phyloP scores from a whole-genome alignment of 2,329 filamentous ascomycete species.

The Arthrobotrys musiformis region DNA sequence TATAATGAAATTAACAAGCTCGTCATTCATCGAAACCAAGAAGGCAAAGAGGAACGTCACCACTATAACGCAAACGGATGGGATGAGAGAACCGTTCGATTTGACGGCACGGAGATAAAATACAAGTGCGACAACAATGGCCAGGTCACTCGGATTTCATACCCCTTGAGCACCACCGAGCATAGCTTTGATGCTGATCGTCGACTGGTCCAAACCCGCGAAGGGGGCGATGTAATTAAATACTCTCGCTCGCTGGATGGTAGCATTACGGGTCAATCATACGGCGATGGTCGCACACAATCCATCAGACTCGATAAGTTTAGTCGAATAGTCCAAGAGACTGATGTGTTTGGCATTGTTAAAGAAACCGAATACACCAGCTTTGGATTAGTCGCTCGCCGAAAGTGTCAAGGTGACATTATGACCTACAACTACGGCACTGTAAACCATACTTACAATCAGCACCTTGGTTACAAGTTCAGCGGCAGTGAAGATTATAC shows the following conservation, averaged over 20 bases:
- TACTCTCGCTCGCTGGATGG: not conserved
- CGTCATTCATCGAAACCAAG: not conserved
- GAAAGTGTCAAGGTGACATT: not conserved
- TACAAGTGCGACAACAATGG: too few relatives aligned
- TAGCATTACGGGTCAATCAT: too few relatives aligned
- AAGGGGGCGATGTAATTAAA: too few relatives aligned
- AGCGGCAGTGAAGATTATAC: not conserved
- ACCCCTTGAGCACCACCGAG: too few relatives aligned
- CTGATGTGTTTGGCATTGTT: not conserved
- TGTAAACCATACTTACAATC: not conserved
- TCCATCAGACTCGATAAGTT: not conserved
- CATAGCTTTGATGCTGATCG: too few relatives aligned
- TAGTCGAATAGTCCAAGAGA: not conserved
- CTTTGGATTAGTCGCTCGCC: not conserved
- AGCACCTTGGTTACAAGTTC: not conserved
- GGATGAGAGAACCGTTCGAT: too few relatives aligned
- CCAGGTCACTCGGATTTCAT: too few relatives aligned
- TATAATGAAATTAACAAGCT: not conserved
- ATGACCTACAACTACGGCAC: constrained; percentile 4
- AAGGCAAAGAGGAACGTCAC: not conserved
- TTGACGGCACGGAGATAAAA: too few relatives aligned
- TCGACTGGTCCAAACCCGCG: too few relatives aligned
- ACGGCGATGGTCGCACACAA: not conserved
- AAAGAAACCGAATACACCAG: not conserved
- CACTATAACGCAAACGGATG: not conserved